Base-by-base conservation (phyloP, 2,329 filamentous ascomycete genomes). In the Monosporascus sp. region DNA sequence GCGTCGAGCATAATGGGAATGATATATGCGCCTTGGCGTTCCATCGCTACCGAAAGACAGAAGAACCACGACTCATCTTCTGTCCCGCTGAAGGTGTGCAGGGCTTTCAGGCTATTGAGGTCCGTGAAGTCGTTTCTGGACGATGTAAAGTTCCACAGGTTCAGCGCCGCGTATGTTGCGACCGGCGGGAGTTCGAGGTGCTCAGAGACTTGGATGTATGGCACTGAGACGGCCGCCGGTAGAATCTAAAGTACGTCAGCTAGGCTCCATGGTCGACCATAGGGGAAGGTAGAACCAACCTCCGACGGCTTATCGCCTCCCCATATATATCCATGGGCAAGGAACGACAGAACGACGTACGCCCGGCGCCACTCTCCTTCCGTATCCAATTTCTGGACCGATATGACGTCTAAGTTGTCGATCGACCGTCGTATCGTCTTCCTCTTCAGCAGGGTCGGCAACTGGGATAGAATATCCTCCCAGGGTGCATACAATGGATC, bases 31-130 rank as follows among this genome's bases (percentile, higher is more conserved):
- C 88, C 91, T 47, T 85, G 81, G 37, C 90, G 88, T 72, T 97
- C 93, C 68, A 97, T 95, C 18, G 92, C 91, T 1, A 94, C 88
- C 1, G 90, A 96, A 56, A 97, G 80, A 38, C 94, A 78, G 62
- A 92, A 92, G 72, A 97, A 97, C 93, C 93, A 97, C 62, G 91
- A 91, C 71, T 97, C 93, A 60, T 95, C 91, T 49, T 87, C 73
- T 7, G 90, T 94, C 26, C 91, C 92, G 5, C 91, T 97, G 64
- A 96, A 94, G 14, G 92, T 95, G 65, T 88, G 81, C 9, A 92
- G 78, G 0, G 86, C 87, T 20, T 80, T 76, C 11, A 97, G 76
- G 49, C 87, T 84, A 54, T 89, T 81, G 9, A 93, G 74, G 53
- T 83, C 75, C 59, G 85, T 81, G 28, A 88, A 82, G 49, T 85